Evolutionary conservation across 1,139 yeast genomes (phyloP).

Genomic region (Pichia sp.): DNA sequence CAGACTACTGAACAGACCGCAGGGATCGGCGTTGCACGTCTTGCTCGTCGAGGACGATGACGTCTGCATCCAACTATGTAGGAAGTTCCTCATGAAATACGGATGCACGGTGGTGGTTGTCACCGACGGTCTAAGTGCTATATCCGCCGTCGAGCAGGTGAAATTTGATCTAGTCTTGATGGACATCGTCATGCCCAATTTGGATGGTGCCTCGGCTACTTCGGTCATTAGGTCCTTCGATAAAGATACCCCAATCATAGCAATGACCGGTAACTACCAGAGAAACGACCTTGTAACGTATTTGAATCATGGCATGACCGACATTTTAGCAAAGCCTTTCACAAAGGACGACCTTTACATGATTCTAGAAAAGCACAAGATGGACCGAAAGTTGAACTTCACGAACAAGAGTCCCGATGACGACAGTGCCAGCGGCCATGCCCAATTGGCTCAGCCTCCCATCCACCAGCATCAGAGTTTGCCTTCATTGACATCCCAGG

Average conservation of each 20-base stretch:
- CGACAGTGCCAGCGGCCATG: background rate
- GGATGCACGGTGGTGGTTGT: slow-evolving; percentile 94
- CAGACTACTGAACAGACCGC: slow-evolving; percentile 28
- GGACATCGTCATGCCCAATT: slow-evolving; percentile 93
- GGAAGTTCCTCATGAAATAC: slow-evolving; percentile 74
- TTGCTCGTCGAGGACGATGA: slow-evolving; percentile 82
- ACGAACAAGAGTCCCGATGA: background rate
- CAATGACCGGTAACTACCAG: slow-evolving; percentile 88
- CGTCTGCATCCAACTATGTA: slow-evolving; percentile 72
- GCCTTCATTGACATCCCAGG: background rate
- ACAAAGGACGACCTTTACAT: slow-evolving; percentile 77
- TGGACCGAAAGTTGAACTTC: slow-evolving; percentile 24
- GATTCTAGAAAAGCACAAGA: slow-evolving; percentile 62
- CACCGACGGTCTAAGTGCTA: slow-evolving; percentile 87
- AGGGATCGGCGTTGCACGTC: slow-evolving; percentile 51
- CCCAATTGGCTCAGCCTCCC: background rate
- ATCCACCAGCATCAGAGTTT: slow-evolving; percentile 4
- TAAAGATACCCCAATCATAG: slow-evolving; percentile 80
- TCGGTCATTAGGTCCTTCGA: slow-evolving; percentile 81
- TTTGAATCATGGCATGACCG: slow-evolving; percentile 86
- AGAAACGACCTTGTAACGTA: slow-evolving; percentile 77
- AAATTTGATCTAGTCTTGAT: slow-evolving; percentile 80
- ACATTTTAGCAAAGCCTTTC: slow-evolving; percentile 87
- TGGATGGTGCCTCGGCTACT: slow-evolving; percentile 93
- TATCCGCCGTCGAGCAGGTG: slow-evolving; percentile 68